Evolutionary conservation across 768 basidiomycete species (phyloP), one percentile per base, ranked within the genome.

Genomic region (Auricularia heimuer): DNA sequence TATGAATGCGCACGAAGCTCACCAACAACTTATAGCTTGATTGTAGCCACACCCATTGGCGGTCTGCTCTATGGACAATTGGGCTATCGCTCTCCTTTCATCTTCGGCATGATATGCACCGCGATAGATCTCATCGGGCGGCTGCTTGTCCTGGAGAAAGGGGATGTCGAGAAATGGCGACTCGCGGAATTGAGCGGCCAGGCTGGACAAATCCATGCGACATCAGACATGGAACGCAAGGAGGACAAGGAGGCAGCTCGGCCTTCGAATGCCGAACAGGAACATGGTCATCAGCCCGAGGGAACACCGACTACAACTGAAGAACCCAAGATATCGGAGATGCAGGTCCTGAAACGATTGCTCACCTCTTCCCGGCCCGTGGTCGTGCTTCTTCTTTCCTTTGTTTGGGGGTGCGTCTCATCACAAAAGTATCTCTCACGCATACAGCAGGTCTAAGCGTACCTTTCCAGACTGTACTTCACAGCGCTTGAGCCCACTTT

Each of bases 1-100:
- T 45, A 45, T 18, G 44, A 45, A 18, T 45, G 2, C 44, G 18
- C 44, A 11, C 44, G 44, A 18, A 45, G 29, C 29, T 29, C 29
- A 45, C 44, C 44, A 45, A 11, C 18, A 11, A 18, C 44, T 45
- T 45, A 45, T 3, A 51, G 85, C 37, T 72, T 81, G 21, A 70
- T 84, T 11, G 75, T 83, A 35, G 86, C 84, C 11, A 82, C 85
- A 2, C 84, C 87, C 0, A 77, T 81, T 3, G 86, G 85, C 36
- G 85, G 86, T 29, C 71, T 74, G 2, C 70, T 88, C 35, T 87
- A 82, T 69, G 68, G 70, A 21, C 79, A 76, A 16, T 85, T 83
- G 69, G 86, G 86, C 6, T 87, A 80, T 69, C 82, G 82, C n/a
- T 85, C 78, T 3, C 86, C 86, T 1, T 85, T 87, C 64, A 74